These are phyloP conservation scores for Myxozyma udenii DNA, from an alignment of 805 yeast genomes.

Conservation along the genomic window DNA sequence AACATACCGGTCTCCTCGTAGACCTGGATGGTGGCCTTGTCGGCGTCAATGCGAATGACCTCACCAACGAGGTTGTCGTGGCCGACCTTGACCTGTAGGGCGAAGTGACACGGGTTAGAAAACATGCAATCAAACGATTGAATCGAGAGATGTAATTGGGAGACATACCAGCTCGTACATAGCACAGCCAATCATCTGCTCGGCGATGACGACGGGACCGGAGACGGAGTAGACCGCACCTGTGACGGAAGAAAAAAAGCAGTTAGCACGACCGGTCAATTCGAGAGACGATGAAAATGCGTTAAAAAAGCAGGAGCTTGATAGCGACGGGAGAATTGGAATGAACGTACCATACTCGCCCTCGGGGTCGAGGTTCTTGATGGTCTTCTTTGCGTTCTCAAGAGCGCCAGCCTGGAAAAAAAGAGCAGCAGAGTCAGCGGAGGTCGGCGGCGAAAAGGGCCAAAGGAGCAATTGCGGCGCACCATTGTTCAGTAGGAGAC, in stretches of 20 bases:
- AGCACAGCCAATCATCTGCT: conserved; percentile 99
- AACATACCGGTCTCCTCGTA: conserved; percentile 81
- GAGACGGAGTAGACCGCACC: conserved; percentile 81
- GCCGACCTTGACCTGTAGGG: conserved; percentile 70
- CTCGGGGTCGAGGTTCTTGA: conserved; percentile 82
- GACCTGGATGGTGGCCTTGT: conserved; percentile 97
- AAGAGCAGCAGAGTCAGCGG: not conserved
- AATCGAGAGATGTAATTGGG: not conserved
- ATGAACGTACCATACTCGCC: conserved; percentile 61
- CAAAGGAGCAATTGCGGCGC: too few species aligned
- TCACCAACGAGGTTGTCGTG: conserved; percentile 97
- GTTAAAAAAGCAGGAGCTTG: conserved; percentile 2
- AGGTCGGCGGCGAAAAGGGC: too few species aligned
- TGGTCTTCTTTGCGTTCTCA: conserved; percentile 93
- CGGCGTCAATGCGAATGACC: conserved; percentile 93
- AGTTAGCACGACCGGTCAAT: too few species aligned
- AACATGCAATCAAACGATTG: not conserved
- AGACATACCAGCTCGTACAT: conserved; percentile 84
- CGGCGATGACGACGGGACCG: conserved; percentile 97
- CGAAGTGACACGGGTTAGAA: not conserved
- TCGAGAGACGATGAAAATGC: not conserved
- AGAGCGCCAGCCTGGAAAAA: conserved; percentile 80
- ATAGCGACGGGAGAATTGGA: not conserved
- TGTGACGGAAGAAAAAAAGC: not conserved
- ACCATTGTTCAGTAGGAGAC: too few species aligned